These are phyloP conservation scores for Linnemannia exigua DNA, from an alignment of 192 early-diverging fungal genomes.

Conservation along the genomic window DNA sequence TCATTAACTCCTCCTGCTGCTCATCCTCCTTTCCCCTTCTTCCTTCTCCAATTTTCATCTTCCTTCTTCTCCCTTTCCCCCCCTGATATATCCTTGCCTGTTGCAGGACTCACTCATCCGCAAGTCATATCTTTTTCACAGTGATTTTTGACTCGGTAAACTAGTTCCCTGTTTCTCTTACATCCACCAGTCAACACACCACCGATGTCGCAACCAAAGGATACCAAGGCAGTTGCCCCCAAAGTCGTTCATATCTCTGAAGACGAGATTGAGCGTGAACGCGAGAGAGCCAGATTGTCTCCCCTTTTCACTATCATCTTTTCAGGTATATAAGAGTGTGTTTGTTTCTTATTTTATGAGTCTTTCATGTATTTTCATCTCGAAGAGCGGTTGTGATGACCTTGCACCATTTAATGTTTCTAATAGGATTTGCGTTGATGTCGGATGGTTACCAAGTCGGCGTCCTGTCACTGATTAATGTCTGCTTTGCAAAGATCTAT, in stretches of 20 bases:
- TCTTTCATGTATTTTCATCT: not conserved
- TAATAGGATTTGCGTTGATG: constrained; percentile 53
- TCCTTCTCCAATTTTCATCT: not conserved
- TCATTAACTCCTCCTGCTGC: not conserved
- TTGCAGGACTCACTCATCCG: not conserved
- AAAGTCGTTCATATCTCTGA: constrained; percentile 9
- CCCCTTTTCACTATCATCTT: constrained; percentile 14
- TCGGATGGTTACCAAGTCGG: constrained; percentile 68
- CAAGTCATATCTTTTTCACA: not conserved
- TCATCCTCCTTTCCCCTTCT: not conserved
- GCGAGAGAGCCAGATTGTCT: constrained; percentile 6
- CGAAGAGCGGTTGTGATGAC: not conserved
- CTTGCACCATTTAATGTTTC: not conserved
- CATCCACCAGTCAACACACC: not conserved
- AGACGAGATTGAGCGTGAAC: not conserved
- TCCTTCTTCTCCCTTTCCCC: not conserved
- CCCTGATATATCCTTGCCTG: not conserved
- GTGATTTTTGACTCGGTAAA: not conserved
- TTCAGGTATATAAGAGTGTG: constrained; percentile 5
- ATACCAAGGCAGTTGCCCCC: not conserved
- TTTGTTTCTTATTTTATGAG: not conserved
- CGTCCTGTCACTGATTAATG: constrained; percentile 59
- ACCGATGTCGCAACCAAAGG: constrained; percentile 3
- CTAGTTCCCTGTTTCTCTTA: not conserved
- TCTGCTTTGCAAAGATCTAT: constrained; percentile 56